Conservation (phyloP, 73 alveolate genomes). For the Paraurostyla sp. region DNA sequence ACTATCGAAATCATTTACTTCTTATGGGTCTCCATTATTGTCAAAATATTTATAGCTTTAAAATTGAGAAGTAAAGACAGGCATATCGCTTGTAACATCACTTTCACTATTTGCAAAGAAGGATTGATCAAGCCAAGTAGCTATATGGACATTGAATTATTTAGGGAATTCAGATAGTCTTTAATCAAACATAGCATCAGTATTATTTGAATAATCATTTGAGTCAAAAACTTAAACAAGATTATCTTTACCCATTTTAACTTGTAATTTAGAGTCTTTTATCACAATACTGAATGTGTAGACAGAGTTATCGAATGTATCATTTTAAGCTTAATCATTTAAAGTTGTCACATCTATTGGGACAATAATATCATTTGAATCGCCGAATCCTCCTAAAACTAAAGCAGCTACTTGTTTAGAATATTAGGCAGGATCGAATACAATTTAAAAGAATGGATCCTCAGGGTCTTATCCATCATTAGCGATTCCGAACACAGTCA, state of each 20-base stretch:
- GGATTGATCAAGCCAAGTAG: background rate
- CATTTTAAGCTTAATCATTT: background rate
- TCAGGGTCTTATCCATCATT: background rate
- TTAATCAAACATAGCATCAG: background rate
- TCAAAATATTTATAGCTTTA: background rate
- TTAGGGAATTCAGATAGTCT: background rate
- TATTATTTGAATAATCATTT: background rate
- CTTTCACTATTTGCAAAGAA: background rate
- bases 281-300: background rate
- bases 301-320: background rate
- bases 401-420: no score
- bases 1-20: background rate
- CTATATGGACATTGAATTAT: background rate
- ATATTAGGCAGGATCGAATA: background rate
- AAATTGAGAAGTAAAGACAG: background rate
- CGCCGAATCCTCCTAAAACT: background rate
- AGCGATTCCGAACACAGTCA: constrained; percentile 15
- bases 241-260: background rate
- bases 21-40: background rate
- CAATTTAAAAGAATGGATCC: background rate
- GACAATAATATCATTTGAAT: background rate
- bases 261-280: background rate
- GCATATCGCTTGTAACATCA: no score
- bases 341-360: background rate
- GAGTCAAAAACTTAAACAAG: background rate